Evolutionary conservation across 2,329 filamentous ascomycete genomes (phyloP).

Genomic region (Colletotrichum lindemuthianum): DNA sequence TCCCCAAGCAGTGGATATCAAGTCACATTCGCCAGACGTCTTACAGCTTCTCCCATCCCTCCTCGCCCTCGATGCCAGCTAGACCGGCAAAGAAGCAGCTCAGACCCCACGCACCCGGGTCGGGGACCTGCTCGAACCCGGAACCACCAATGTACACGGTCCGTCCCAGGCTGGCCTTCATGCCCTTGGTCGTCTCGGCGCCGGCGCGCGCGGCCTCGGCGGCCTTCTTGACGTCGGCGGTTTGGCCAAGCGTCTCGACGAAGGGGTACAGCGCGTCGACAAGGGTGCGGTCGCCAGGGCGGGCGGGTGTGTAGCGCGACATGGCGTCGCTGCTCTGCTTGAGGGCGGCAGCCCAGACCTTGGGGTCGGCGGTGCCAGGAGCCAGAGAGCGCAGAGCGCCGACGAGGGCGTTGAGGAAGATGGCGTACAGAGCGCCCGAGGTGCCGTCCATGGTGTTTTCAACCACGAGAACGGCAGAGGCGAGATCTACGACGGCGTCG

Average conservation of each 20-base stretch:
- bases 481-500: conserved; percentile 63
- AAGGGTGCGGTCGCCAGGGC: conserved; percentile 88
- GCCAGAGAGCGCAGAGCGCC: conserved; percentile 63
- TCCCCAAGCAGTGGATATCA: conserved; percentile 14
- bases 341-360: conserved; percentile 72
- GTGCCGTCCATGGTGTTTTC: conserved; percentile 71
- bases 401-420: conserved; percentile 89
- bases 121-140: conserved; percentile 59
- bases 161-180: conserved; percentile 88
- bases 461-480: conserved; percentile 63
- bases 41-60: conserved; percentile 49
- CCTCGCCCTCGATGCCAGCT: conserved; percentile 61
- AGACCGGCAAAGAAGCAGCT: conserved; percentile 85
- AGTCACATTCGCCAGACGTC: neutral
- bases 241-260: conserved; percentile 74
- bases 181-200: conserved; percentile 86
- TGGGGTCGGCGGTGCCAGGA: conserved; percentile 51
- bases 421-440: conserved; percentile 73
- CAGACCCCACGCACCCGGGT: conserved; percentile 77
- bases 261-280: conserved; percentile 93
- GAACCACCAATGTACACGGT: conserved; percentile 80
- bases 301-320: conserved; percentile 86
- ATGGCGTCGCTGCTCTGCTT: conserved; percentile 76
- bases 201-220: conserved; percentile 79
- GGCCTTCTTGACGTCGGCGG: conserved; percentile 75